Conservation (phyloP, 2,329 filamentous ascomycete genomes). For the Nakataea oryzae region DNA sequence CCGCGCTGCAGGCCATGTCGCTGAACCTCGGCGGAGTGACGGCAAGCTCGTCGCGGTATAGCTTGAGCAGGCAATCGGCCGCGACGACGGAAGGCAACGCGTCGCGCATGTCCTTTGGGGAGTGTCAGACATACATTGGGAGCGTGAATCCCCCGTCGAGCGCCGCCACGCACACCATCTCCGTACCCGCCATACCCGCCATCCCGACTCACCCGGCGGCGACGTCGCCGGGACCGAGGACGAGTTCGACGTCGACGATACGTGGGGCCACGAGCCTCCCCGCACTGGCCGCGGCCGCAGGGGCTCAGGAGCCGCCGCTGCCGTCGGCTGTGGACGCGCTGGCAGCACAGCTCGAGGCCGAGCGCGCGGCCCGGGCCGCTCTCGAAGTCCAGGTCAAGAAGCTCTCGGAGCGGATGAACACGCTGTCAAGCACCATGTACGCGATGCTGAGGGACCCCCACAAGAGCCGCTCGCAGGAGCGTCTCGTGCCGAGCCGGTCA, state of each 20-base stretch:
- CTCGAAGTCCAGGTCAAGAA: conserved; percentile 47
- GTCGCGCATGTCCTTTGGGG: conserved; percentile 33
- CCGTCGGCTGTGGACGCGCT: conserved; percentile 26
- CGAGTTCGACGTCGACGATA: conserved; percentile 35
- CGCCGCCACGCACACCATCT: conserved; percentile 16
- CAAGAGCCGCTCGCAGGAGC: conserved; percentile 21
- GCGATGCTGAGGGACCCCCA: conserved; percentile 22
- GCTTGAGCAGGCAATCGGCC: conserved; percentile 28
- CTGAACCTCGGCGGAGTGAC: conserved; percentile 11
- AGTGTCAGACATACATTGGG: conserved; percentile 33
- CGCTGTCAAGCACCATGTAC: conserved; percentile 30
- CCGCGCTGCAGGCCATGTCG: conserved; percentile 14
- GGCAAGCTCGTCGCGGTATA: conserved; percentile 16
- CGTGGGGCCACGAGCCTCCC: conserved; percentile 36
- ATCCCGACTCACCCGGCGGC: conserved; percentile 3
- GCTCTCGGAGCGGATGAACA: conserved; percentile 37
- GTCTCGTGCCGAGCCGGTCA: conserved; percentile 8
- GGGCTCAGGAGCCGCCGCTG: conserved; percentile 10
- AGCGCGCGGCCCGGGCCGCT: conserved; percentile 42
- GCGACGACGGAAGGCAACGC: conserved; percentile 14
- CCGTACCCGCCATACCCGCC: conserved; percentile 11
- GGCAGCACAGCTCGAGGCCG: conserved; percentile 40
- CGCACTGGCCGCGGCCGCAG: conserved; percentile 21
- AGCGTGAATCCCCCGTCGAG: conserved; percentile 26
- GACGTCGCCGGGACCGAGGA: conserved; percentile 19